A percentile compares a stretch with the other conserved stretches of the same genome.
phyloP scores from a whole-genome alignment of 1,139 yeast species.

The Kurtzmaniella natalensis region DNA sequence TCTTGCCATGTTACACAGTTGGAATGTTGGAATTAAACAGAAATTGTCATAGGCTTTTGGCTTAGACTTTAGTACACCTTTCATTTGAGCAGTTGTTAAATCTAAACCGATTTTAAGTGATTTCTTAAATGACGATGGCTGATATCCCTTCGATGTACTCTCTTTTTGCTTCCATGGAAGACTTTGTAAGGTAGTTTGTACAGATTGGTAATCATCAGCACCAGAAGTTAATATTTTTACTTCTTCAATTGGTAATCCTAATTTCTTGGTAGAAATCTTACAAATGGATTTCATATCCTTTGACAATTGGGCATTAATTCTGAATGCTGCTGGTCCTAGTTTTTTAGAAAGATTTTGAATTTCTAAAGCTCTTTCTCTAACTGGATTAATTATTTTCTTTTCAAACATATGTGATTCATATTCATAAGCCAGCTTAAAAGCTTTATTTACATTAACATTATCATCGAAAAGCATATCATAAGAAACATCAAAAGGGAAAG shows the following conservation, averaged over 20 bases:
- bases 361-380: constrained; percentile 17
- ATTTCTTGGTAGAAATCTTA: constrained; percentile 22
- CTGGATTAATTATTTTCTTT: constrained; percentile 20
- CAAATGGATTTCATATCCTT: constrained; percentile 31
- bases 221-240: constrained; percentile 7
- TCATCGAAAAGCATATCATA: constrained; percentile 34
- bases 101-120: neutral
- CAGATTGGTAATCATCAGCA: neutral
- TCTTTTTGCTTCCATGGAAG: constrained; percentile 4
- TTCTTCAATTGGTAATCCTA: constrained; percentile 21
- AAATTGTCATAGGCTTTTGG: constrained; percentile 12
- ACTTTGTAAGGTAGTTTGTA: neutral
- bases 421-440: constrained; percentile 8
- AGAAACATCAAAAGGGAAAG: constrained; percentile 39
- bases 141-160: neutral
- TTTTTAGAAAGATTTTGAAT: constrained; percentile 17
- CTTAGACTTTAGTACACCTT: neutral
- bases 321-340: constrained; percentile 24
- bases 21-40: constrained; percentile 38
- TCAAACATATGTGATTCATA: constrained; percentile 24
- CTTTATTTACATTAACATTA: constrained; percentile 7
- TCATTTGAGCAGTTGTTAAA: constrained; percentile 1
- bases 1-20: constrained; percentile 31
- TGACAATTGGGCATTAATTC: constrained; percentile 25
- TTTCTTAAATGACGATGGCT: neutral